Evolutionary conservation across 23 red algal species (phyloP), one percentile per base, ranked within the genome.

Genomic region (Gracilaria caudata): DNA sequence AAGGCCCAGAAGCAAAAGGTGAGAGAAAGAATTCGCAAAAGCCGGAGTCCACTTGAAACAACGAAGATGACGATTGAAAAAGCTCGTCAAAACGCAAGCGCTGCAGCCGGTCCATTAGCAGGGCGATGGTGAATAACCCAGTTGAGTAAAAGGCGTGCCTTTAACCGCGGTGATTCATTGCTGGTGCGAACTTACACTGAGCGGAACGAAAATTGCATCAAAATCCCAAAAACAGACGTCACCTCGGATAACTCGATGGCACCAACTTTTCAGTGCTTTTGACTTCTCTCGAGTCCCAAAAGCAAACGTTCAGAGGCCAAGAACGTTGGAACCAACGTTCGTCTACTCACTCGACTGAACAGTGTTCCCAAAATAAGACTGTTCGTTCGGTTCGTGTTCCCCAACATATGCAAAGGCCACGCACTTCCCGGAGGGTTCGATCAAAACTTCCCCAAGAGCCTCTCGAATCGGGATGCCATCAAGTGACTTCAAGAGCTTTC

Each of bases 171-270:
- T 7, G 10, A 45, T 4, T 45, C 53, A 56, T 16, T 21, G 53
- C 4, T 56, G 8, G 3, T 36, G n/a, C n/a, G n/a, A n/a, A 66
- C 61, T 66, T 66, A 66, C 61, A 66, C 61, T 66, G 61, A 36
- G 19, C 1, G 6, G 23, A 17, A 30, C 29, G 61, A 6, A 37
- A 66, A 66, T 33, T 35, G 61, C 30, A 36, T 7, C 14, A 35
- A 30, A 63, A 35, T 66, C 61, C 49, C 13, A 36, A 37, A 66
- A 66, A 37, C 32, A 6, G 61, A 66, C 30, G 17, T 19, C 29
- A 66, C 30, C 61, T 66, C 61, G 25, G 36, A 36, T 53, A 16
- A 17, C 13, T 1, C 19, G 7, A 61, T 23, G 17, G 54, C 7
- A 16, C 7, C 57, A 61, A 53, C 49, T 53, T 53, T n/a, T n/a